Evolutionary conservation across 2,329 filamentous ascomycete genomes (phyloP).

Genomic region (Aspergillus luchuensis): DNA sequence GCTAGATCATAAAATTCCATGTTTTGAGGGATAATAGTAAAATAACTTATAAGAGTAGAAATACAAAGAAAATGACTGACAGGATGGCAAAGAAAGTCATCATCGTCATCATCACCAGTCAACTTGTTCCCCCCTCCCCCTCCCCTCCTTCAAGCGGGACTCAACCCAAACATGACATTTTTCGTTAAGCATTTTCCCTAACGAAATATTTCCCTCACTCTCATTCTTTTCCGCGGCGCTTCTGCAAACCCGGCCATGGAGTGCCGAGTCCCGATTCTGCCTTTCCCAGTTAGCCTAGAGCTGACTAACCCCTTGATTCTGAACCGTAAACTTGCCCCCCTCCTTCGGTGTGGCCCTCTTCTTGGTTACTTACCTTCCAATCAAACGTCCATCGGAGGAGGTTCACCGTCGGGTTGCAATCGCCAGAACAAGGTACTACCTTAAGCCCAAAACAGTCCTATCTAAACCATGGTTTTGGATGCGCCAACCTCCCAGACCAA

Average conservation of each 20-base stretch:
- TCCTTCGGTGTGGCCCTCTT: neutral
- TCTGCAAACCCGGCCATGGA: neutral
- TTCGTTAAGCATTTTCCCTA: neutral
- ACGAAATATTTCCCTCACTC: neutral
- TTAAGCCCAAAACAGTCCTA: neutral
- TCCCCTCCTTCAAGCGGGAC: too few species aligned
- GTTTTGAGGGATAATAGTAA: too few species aligned
- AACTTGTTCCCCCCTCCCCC: neutral
- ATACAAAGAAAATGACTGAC: too few species aligned
- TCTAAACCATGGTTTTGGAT: neutral
- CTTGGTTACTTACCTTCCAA: neutral
- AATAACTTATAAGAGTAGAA: neutral
- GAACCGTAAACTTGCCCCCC: neutral
- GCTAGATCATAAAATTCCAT: neutral
- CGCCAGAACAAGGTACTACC: neutral
- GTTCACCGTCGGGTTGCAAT: conserved; percentile 3
- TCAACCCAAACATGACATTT: neutral
- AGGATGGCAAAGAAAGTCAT: neutral
- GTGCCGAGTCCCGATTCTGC: neutral
- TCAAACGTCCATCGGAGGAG: neutral
- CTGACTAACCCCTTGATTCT: conserved; percentile 8
- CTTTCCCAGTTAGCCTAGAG: neutral
- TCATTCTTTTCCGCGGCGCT: neutral
- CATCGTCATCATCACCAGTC: neutral
- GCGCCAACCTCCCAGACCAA: neutral